Conservation (phyloP, 495 filamentous ascomycete species). For the Penicillium mononematosum region DNA sequence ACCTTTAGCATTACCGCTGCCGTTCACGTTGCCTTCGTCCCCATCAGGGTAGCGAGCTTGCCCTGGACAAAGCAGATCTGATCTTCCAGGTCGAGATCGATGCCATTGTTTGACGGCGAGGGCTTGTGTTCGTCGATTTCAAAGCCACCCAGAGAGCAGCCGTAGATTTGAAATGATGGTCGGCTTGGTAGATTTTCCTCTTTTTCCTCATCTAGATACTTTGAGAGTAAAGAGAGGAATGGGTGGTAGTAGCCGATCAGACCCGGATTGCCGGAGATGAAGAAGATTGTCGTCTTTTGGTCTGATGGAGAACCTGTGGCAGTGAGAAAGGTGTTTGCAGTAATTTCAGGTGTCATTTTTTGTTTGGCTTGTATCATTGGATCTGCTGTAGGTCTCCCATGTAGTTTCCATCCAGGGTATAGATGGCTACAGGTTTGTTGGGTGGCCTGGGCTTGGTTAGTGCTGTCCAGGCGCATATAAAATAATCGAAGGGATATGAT, state of each 20-base stretch:
- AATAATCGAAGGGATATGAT: no score
- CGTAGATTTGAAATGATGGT: conserved; percentile 53
- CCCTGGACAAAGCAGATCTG: conserved; percentile 56
- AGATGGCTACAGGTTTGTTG: not conserved
- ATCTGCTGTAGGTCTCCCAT: not conserved
- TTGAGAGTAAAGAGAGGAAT: conserved; percentile 59
- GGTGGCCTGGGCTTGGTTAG: not conserved
- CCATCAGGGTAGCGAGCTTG: conserved; percentile 26
- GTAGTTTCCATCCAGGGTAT: not conserved
- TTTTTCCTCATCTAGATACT: conserved; percentile 15
- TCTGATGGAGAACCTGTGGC: conserved; percentile 15
- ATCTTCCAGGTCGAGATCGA: conserved; percentile 49
- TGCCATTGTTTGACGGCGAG: not conserved
- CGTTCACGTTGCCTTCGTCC: not conserved
- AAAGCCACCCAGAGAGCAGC: conserved; percentile 74
- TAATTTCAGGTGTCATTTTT: conserved; percentile 30
- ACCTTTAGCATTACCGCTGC: not conserved
- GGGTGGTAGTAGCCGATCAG: conserved; percentile 75
- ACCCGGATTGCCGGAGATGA: conserved; percentile 87
- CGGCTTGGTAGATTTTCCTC: not conserved
- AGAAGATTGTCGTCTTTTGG: conserved; percentile 49
- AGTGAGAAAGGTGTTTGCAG: conserved; percentile 35
- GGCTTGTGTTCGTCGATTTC: conserved; percentile 37
- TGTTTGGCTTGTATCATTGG: not conserved
- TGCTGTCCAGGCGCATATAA: not conserved